Evolutionary conservation across 1,284 basidiomycete species (phyloP).

Genomic region (Takashimella tepidaria): DNA sequence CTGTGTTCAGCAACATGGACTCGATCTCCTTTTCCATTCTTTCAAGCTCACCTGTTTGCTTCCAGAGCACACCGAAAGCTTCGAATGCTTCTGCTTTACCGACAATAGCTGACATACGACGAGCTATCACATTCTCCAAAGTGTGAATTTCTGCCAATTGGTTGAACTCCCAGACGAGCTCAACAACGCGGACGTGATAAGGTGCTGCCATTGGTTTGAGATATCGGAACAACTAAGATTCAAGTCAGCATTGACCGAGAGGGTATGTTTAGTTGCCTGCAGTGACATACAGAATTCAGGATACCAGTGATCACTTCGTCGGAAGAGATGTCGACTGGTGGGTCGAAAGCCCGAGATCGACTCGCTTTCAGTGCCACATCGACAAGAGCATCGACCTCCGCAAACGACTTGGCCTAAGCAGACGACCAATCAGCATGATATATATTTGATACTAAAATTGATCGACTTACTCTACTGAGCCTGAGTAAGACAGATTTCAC

Average conservation of each 20-base stretch:
- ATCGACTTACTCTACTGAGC: constrained; percentile 31
- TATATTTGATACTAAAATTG: background rate
- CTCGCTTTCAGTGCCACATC: constrained; percentile 56
- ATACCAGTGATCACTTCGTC: constrained; percentile 25
- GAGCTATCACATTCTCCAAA: constrained; percentile 60
- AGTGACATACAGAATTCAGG: constrained; percentile 26
- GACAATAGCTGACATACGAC: constrained; percentile 32
- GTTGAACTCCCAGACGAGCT: constrained; percentile 68
- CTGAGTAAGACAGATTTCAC: constrained; percentile 23
- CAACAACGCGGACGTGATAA: constrained; percentile 77
- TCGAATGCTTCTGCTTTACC: constrained; percentile 58
- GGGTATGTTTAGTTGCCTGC: background rate
- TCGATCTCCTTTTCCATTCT: no score
- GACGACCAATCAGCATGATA: background rate
- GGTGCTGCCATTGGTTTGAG: constrained; percentile 61
- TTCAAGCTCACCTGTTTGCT: constrained; percentile 69
- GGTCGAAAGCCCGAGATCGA: constrained; percentile 21
- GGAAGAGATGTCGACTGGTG: constrained; percentile 20
- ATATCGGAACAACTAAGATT: constrained; percentile 63
- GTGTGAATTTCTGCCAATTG: constrained; percentile 40
- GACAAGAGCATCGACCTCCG: constrained; percentile 59
- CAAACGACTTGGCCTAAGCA: constrained; percentile 58
- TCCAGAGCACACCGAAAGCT: constrained; percentile 89
- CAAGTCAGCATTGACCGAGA: no score
- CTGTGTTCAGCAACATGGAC: no score